Percentiles rank a stretch among this genome's conserved stretches.
phyloP scores from a whole-genome alignment of 2,329 filamentous ascomycete species.

The Tolypocladium album region DNA sequence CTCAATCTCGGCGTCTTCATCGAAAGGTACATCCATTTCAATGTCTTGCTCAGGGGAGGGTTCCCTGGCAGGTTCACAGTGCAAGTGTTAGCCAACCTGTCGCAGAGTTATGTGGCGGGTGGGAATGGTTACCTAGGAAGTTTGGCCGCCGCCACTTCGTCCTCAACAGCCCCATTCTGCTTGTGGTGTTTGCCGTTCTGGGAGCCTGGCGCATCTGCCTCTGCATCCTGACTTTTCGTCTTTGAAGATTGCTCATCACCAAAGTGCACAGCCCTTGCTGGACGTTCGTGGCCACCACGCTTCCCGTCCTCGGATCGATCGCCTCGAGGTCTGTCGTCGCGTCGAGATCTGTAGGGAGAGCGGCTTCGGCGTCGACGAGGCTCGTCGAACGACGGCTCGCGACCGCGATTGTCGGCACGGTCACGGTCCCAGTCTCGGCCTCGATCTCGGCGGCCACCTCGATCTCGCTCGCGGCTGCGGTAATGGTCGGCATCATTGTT shows the following conservation, averaged over 20 bases:
- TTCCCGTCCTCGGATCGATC: conserved; percentile 20
- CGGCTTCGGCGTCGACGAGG: conserved; percentile 44
- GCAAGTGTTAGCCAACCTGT: neutral
- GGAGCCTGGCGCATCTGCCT: neutral
- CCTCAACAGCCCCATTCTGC: neutral
- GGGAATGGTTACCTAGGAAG: neutral
- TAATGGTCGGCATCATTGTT: conserved; percentile 17
- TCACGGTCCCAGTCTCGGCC: conserved; percentile 13
- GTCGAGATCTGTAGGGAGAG: conserved; percentile 32
- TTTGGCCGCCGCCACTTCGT: neutral
- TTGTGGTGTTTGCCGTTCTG: neutral
- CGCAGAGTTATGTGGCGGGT: neutral
- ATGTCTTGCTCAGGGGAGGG: conserved; percentile 30
- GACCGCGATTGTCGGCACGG: conserved; percentile 12
- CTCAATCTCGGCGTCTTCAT: conserved; percentile 77
- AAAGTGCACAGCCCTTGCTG: neutral
- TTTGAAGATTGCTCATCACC: neutral
- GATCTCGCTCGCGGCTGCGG: conserved; percentile 31
- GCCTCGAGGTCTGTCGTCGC: conserved; percentile 23
- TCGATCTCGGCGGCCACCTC: conserved; percentile 27
- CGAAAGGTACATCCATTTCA: conserved; percentile 50
- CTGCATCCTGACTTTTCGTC: neutral
- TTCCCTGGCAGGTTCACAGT: conserved; percentile 9
- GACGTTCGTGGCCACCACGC: neutral
- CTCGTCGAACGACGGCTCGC: conserved; percentile 40